Percentiles rank a stretch among this genome's conserved stretches.
phyloP scores from a whole-genome alignment of 2,329 filamentous ascomycete genomes.

The Colletotrichum sansevieriae region DNA sequence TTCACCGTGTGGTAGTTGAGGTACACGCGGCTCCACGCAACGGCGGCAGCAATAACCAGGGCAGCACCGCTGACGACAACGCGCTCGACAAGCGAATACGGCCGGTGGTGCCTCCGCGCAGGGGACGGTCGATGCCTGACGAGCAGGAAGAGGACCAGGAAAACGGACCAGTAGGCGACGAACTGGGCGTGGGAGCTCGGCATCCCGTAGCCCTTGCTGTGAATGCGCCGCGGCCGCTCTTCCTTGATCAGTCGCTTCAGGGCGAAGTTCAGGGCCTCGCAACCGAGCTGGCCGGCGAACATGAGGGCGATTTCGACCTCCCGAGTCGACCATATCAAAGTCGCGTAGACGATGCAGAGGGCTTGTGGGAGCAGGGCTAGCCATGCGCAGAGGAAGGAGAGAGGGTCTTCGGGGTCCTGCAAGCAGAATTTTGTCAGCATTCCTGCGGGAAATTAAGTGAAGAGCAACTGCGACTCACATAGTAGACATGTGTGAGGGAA shows the following conservation, averaged over 20 bases:
- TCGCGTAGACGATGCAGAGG: constrained; percentile 89
- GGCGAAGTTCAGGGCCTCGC: constrained; percentile 90
- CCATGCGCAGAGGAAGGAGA: constrained; percentile 92
- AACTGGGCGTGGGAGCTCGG: constrained; percentile 95
- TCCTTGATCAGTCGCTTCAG: constrained; percentile 94
- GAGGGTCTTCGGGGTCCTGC: constrained; percentile 85
- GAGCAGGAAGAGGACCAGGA: constrained; percentile 85
- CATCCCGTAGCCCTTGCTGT: constrained; percentile 98
- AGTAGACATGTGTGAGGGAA: constrained; percentile 95
- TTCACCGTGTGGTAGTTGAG: constrained; percentile 90
- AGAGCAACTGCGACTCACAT: constrained; percentile 60
- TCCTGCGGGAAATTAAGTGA: constrained; percentile 1
- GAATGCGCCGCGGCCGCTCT: constrained; percentile 84
- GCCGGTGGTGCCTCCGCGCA: constrained; percentile 49
- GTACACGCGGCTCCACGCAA: constrained; percentile 89
- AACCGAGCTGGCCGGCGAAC: constrained; percentile 91
- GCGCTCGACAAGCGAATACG: constrained; percentile 74
- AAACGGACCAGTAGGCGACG: constrained; percentile 90
- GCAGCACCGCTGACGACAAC: constrained; percentile 66
- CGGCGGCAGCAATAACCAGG: constrained; percentile 72
- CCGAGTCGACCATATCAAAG: constrained; percentile 89
- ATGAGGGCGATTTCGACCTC: constrained; percentile 91
- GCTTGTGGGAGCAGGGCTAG: constrained; percentile 94
- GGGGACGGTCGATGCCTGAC: constrained; percentile 72
- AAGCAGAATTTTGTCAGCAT: constrained; percentile 7